Base-by-base conservation (phyloP, 1,284 basidiomycete species). In the Ustilago tritici region DNA sequence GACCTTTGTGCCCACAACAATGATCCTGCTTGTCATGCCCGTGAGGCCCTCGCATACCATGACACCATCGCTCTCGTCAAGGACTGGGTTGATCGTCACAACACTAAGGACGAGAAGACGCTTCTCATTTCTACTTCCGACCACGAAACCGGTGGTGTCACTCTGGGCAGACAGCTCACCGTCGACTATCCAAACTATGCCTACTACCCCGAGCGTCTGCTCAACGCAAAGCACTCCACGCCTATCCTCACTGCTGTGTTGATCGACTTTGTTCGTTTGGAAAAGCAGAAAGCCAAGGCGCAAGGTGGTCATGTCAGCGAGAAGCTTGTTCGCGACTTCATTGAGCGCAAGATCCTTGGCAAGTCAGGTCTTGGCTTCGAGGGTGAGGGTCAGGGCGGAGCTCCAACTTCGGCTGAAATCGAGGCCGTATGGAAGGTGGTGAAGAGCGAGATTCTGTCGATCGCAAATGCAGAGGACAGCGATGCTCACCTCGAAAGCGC, bases 91-190 rank as follows among this genome's bases (percentile, higher is more conserved):
- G 77, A 84, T 11, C 47, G 66, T 19, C 74, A 81, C 43, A 87
- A 83, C 65, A 77, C 75, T 32, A 68, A 66, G 14, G 77, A 79
- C 19, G 83, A 78, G 56, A 71, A 81, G 41, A 84, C 86, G 31
- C 43, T 87, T 36, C 66, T 88, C 31, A 84, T 87, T 57, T 84
- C 82, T 12, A 85, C 87, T 4, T 82, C 82, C 14, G 87, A 87
- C 54, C 87, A 88, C 72, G 87, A 87, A 65, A 87, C 87, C 9
- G 87, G 87, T 17, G 87, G 87, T 0, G 62, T 88, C 4, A 74
- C 86, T 2, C 62, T 88, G 1, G 87, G 86, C 1, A 59, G 86
- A 41, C 87, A 87, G 60, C 70, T 88, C 8, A 78, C 63, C 4
- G 50, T 61, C 3, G 73, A 77, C 14, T 78, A 74, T 12, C 87